Base-by-base conservation (phyloP, 169 alveolate genomes). In the Plasmodium knowlesi region DNA sequence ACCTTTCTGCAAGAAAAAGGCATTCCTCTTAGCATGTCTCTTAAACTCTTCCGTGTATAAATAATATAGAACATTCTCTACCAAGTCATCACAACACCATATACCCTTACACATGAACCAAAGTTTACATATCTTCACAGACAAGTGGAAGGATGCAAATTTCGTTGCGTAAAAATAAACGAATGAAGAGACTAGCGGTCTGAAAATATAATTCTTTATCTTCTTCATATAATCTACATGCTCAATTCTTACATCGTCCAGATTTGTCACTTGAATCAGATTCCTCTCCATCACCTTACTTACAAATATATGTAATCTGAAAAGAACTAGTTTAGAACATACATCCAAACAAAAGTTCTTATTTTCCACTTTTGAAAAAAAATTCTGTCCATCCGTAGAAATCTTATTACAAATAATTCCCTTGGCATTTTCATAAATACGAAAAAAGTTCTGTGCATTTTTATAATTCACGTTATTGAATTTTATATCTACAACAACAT, bases 101-200 rank as follows among this genome's bases (percentile, higher is more conserved):
- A 85, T 32, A 0, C 93, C 93, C 19, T 85, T 85, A 0, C 80
- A 73, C 12, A 54, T 32, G n/a, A 22, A 46, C 93, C 93, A 85
- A 8, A 85, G 61, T 39, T 85, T 85, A 19, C 93, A 85, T 61
- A 85, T 85, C 57, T 85, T 85, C 4, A 85, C 32, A 1, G 93
- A 46, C 10, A 74, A 30, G 9, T 85, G 84, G n/a, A 85, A 85
- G 57, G 93, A 72, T 1, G 32, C 19, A 76, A 85, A 85, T 85
- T 85, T 85, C 9, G 74, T 85, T 9, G 84, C 9, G 30, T 85
- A 85, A 67, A 28, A 73, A 85, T 46, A 85, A 61, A 85, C 57
- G 50, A 73, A 85, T 0, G 93, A 85, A 1, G 93, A 85, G 16
- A 85, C 78, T 8, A 85, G 9, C 57, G 93, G 93, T 73, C 73